Evolutionary conservation across 129 eudicot species (phyloP).

Genomic region (Tanacetum coccineum): DNA sequence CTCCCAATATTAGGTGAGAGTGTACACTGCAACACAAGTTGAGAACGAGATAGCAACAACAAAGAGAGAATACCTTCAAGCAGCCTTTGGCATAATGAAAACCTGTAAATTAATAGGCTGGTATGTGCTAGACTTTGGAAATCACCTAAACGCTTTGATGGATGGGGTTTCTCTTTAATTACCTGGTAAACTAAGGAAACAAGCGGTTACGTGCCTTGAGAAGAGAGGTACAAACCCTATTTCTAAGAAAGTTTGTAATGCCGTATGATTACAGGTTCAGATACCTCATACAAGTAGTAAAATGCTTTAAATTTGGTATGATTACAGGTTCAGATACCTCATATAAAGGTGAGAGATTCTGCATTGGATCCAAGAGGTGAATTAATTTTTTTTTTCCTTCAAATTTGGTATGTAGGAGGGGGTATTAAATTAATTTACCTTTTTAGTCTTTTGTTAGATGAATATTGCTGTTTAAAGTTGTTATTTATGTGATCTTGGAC

Average conservation of each 20-base stretch:
- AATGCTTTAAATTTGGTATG: too few species aligned
- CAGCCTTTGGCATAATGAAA: slow-evolving; percentile 71
- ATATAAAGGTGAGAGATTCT: slow-evolving; percentile 30
- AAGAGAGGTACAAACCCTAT: slow-evolving; percentile 42
- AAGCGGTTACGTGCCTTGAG: too few species aligned
- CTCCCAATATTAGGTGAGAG: slow-evolving; percentile 49
- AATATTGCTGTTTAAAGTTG: neutral
- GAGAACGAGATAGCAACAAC: slow-evolving; percentile 68
- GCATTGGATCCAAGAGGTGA: slow-evolving; percentile 4
- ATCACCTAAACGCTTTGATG: too few species aligned
- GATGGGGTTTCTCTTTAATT: too few species aligned
- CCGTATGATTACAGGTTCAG: slow-evolving; percentile 79
- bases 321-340: too few species aligned
- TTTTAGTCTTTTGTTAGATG: slow-evolving; percentile 8
- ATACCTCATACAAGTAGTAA: slow-evolving; percentile 58
- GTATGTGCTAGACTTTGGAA: too few species aligned
- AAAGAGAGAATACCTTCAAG: slow-evolving; percentile 67
- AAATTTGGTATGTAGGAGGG: slow-evolving; percentile 19
- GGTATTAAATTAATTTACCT: slow-evolving; percentile 25
- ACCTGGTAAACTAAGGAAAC: too few species aligned
- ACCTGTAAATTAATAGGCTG: too few species aligned
- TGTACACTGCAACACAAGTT: slow-evolving; percentile 64
- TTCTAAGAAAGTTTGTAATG: slow-evolving; percentile 43
- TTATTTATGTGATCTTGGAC: too few species aligned
- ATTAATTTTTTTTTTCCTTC: slow-evolving; percentile 3